Conservation (phyloP, 495 filamentous ascomycete species). For the Tuber borchii region DNA sequence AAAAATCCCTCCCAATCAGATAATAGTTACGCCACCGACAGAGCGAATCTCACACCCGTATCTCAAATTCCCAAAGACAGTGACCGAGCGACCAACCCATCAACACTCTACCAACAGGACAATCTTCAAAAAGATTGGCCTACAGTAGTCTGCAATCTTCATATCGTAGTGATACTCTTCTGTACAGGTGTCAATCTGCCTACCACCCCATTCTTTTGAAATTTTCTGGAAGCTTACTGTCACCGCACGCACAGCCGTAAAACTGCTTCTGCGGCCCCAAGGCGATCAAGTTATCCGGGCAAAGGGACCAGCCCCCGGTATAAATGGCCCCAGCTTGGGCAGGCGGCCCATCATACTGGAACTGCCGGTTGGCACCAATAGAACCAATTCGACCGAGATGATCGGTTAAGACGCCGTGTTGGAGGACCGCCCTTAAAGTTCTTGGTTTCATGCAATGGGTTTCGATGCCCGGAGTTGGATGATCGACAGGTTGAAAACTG, state of each 20-base stretch:
- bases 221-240: slow-evolving; percentile 29
- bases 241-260: slow-evolving; percentile 26
- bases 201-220: slow-evolving; percentile 15
- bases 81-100: no score
- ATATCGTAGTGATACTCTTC: slow-evolving; percentile 34
- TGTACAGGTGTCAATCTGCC: no score
- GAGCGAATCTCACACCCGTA: no score
- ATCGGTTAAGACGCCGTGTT: slow-evolving; percentile 55
- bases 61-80: no score
- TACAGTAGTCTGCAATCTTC: slow-evolving; percentile 24
- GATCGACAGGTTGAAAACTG: slow-evolving; percentile 20
- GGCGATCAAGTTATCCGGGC: no score
- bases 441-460: slow-evolving; percentile 6
- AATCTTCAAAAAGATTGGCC: slow-evolving; percentile 15
- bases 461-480: no score
- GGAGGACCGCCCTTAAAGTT: slow-evolving; percentile 50
- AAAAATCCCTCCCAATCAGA: no score
- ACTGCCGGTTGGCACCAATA: slow-evolving; percentile 66
- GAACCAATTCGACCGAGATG: slow-evolving; percentile 57
- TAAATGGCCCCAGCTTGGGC: no score
- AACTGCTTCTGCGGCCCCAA: no score
- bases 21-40: no score
- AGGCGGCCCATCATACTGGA: slow-evolving; percentile 65
- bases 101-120: no score
- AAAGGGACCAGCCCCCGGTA: no score